These are phyloP conservation scores for Colletotrichum cuscutae DNA, from an alignment of 2,329 filamentous ascomycete genomes.

Conservation along the genomic window DNA sequence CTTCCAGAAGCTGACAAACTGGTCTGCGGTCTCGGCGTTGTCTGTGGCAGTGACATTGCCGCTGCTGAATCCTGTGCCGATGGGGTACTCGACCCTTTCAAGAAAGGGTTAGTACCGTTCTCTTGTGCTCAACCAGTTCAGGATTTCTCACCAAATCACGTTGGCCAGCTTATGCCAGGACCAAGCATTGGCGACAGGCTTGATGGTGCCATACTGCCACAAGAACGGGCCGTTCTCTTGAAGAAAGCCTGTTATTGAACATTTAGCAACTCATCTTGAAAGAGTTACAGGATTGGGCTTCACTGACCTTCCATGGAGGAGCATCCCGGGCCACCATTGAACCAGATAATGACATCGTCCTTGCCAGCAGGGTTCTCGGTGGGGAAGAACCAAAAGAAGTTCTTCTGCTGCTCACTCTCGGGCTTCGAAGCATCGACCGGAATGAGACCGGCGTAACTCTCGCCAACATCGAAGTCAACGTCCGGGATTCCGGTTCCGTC, in stretches of 20 bases:
- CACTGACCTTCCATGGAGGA: constrained; percentile 95
- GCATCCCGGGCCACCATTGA: constrained; percentile 96
- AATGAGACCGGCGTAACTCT: constrained; percentile 71
- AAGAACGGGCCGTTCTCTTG: constrained; percentile 85
- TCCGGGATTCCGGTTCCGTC: constrained; percentile 74
- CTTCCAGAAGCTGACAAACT: constrained; percentile 89
- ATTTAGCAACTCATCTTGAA: not conserved
- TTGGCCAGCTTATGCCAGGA: constrained; percentile 99
- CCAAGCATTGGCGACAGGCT: constrained; percentile 81
- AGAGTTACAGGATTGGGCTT: not conserved
- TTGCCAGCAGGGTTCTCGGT: constrained; percentile 94
- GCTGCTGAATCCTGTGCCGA: constrained; percentile 96
- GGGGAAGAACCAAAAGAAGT: constrained; percentile 97
- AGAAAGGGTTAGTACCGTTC: not conserved
- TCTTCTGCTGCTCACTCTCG: constrained; percentile 57
- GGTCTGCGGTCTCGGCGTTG: constrained; percentile 88
- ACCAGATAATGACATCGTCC: constrained; percentile 92
- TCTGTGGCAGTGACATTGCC: constrained; percentile 87
- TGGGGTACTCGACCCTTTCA: constrained; percentile 83
- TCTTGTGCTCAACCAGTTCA: no score
- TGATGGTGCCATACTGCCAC: constrained; percentile 76
- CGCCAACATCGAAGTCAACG: constrained; percentile 74
- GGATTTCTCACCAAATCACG: constrained; percentile 71
- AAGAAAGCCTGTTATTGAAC: constrained; percentile 61
- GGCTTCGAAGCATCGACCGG: constrained; percentile 62